Conservation (phyloP, 1,139 yeast genomes). For the Hanseniaspora gamundiae region DNA sequence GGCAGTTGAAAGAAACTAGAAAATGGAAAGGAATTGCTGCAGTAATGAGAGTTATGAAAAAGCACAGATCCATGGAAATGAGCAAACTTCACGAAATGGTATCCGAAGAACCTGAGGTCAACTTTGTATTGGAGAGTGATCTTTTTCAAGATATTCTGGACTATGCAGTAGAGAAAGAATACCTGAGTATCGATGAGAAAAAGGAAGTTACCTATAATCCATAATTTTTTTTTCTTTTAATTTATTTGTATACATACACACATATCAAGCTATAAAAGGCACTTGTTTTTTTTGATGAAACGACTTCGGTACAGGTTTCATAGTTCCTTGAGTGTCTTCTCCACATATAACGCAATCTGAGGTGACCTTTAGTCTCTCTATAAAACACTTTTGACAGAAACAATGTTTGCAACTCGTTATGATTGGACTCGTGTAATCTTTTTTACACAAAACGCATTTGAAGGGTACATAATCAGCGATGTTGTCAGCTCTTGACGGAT, state of each 20-base stretch:
- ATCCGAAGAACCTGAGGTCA: no score
- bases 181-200: background rate
- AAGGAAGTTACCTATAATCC: background rate
- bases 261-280: no score
- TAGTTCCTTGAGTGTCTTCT: constrained; percentile 44
- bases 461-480: constrained; percentile 35
- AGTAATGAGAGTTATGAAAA: constrained; percentile 30
- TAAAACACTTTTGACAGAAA: constrained; percentile 55
- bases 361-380: constrained; percentile 34
- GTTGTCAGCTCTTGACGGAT: constrained; percentile 8
- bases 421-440: constrained; percentile 46
- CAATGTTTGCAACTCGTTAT: constrained; percentile 55
- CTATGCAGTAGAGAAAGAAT: background rate
- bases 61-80: no score
- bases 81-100: no score
- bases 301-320: constrained; percentile 21
- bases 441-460: constrained; percentile 52
- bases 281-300: no score
- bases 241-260: background rate
- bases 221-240: background rate
- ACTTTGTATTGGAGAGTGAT: no score
- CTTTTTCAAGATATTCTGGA: background rate
- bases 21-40: constrained; percentile 16
- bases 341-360: constrained; percentile 48
- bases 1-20: constrained; percentile 23